Base-by-base conservation (phyloP, 1,284 basidiomycete species). In the Trametes sp. region DNA sequence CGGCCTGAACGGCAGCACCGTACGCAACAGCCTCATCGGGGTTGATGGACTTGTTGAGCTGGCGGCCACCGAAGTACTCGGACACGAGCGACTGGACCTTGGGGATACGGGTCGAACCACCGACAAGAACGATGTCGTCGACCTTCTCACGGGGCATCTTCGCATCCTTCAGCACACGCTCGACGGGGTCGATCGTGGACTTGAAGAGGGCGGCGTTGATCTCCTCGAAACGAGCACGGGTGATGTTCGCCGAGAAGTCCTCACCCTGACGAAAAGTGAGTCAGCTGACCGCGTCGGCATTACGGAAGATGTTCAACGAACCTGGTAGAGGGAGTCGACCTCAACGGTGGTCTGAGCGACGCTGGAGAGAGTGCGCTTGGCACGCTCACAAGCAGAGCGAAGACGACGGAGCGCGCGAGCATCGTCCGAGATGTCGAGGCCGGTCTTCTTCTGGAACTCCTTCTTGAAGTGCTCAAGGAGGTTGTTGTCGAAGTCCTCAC, bases 181-280 rank as follows among this genome's bases (percentile, higher is more conserved):
- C 96, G 67, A 99, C 98, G 62, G 98, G 98, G 69, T 98, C 97
- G 65, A 99, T 83, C 68, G 97, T 99, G 49, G 95, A 96, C 83
- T 96, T 96, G 90, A 99, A 99, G 76, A 92, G 82, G 55, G 81
- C 74, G 66, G 94, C 94, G 79, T 98, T 98, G 85, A 99, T 97
- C 85, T 99, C 97, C 84, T 99, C 98, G 84, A 99, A 99, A 79
- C 96, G 95, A 73, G 98, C 98, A 88, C 98, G 95, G 72, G 95
- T 96, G 80, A 98, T 96, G 81, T 90, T 95, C 74, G 96, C 90
- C 54, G 93, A 95, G 86, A 98, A 98, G 83, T 98, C 96, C 76
- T 93, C 91, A 65, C 92, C 91, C 89, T 91, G 64, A 28, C 50
- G 38, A 44, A 16, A 67, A 72, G 38, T 31, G n/a, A 7, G 41